Percentiles rank a stretch among this genome's conserved stretches.
phyloP scores from a whole-genome alignment of 371 early-diverging fungal genomes.

The Quaeritorhiza haematococci region DNA sequence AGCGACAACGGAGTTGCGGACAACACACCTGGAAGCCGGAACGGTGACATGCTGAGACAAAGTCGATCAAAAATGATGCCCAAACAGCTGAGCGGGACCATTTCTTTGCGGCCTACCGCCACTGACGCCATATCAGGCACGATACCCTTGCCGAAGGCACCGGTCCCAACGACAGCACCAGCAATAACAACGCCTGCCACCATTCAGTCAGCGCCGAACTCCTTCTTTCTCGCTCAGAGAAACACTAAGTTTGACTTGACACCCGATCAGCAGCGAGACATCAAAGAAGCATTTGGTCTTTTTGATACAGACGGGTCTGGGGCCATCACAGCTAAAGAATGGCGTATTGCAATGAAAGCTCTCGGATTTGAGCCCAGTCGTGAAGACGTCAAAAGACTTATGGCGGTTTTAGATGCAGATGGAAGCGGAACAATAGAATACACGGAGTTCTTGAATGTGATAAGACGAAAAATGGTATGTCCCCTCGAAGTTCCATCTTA shows the following conservation, averaged over 20 bases:
- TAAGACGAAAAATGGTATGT: not conserved
- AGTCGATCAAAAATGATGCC: too few species aligned
- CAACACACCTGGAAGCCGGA: too few species aligned
- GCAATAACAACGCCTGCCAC: too few species aligned
- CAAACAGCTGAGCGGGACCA: too few species aligned
- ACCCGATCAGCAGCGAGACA: constrained; percentile 10
- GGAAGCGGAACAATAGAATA: constrained; percentile 38
- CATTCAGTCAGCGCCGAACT: too few species aligned
- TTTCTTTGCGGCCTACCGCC: too few species aligned
- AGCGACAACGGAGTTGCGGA: too few species aligned
- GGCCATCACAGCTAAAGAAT: constrained; percentile 34
- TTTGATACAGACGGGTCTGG: constrained; percentile 26
- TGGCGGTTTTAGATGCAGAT: constrained; percentile 33
- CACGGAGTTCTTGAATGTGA: constrained; percentile 27
- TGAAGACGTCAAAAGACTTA: constrained; percentile 38
- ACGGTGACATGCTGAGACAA: too few species aligned
- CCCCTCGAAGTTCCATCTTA: not conserved
- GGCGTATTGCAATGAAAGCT: constrained; percentile 37
- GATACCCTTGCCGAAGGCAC: too few species aligned
- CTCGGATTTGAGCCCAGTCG: constrained; percentile 37
- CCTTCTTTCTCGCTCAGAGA: too few species aligned
- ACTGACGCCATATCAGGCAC: too few species aligned
- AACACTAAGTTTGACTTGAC: constrained; percentile 2
- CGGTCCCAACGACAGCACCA: too few species aligned
- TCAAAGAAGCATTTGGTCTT: constrained; percentile 12